phyloP scores from a whole-genome alignment of 306 rosid species.

The Heteromeles arbutifolia region DNA sequence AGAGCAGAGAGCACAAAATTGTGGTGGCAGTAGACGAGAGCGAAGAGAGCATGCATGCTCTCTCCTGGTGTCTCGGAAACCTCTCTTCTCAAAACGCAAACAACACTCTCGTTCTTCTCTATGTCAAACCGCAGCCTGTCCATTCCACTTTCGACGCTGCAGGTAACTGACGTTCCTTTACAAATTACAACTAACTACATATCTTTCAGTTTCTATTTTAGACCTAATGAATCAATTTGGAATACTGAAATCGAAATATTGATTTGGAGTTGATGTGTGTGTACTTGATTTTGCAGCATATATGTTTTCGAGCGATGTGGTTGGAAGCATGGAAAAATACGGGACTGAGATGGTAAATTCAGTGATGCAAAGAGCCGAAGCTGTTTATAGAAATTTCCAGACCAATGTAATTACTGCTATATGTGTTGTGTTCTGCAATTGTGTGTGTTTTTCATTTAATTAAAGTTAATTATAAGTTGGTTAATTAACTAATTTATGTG shows the following conservation, averaged over 20 bases:
- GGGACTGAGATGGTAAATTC: conserved; percentile 42
- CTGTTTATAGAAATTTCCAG: conserved; percentile 34
- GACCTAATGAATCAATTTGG: background rate
- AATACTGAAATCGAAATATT: background rate
- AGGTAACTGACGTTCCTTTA: conserved; percentile 20
- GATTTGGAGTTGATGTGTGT: background rate
- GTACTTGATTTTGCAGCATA: conserved; percentile 33
- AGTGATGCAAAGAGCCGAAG: conserved; percentile 73
- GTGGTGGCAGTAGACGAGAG: conserved; percentile 84
- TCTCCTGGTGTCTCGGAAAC: conserved; percentile 64
- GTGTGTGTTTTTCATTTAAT: too few relatives aligned
- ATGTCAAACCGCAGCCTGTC: conserved; percentile 61
- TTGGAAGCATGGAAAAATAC: conserved; percentile 48
- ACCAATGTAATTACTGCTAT: conserved; percentile 17
- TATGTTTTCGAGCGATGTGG: conserved; percentile 44
- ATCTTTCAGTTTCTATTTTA: too few relatives aligned
- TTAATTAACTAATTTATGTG: background rate
- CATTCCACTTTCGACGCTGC: conserved; percentile 55
- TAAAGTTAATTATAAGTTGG: background rate
- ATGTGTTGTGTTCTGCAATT: background rate
- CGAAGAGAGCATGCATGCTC: conserved; percentile 72
- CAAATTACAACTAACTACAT: too few relatives aligned
- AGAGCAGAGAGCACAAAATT: conserved; percentile 33
- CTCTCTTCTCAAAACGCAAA: conserved; percentile 34
- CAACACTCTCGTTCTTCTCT: conserved; percentile 50